These are phyloP conservation scores for Xylariaceae sp. DNA, from an alignment of 2,329 filamentous ascomycete genomes.

Conservation along the genomic window DNA sequence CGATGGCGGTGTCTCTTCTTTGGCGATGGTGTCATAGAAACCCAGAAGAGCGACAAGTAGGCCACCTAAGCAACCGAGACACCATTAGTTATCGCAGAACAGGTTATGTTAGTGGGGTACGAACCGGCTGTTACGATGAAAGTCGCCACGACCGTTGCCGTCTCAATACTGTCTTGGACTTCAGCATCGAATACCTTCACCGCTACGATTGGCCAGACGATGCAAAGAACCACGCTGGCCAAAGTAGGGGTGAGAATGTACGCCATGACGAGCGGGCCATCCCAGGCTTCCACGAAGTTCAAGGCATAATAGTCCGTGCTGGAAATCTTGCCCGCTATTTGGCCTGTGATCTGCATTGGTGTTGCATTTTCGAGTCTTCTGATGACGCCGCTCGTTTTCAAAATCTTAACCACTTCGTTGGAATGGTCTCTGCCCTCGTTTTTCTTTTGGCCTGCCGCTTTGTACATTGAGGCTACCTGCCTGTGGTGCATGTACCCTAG, in stretches of 20 bases:
- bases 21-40: not conserved
- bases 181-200: not conserved
- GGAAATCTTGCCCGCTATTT: not conserved
- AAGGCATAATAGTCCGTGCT: not conserved
- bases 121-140: not conserved
- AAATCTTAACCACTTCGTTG: not conserved
- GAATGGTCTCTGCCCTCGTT: not conserved
- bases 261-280: not conserved
- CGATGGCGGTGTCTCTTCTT: no score
- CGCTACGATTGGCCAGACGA: not conserved
- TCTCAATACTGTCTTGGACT: not conserved
- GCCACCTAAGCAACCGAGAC: not conserved
- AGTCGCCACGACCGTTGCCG: not conserved
- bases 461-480: not conserved
- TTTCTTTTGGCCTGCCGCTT: not conserved
- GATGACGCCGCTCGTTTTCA: not conserved
- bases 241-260: not conserved
- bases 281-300: conserved; percentile 1
- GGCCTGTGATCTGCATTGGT: not conserved
- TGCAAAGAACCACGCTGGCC: not conserved
- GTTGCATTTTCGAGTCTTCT: not conserved
- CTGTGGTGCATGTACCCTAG: not conserved
- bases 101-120: not conserved
- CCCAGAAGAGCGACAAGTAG: not conserved
- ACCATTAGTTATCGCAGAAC: not conserved